These are phyloP conservation scores for Kwoniella dendrophila DNA, from an alignment of 768 basidiomycete genomes.

Conservation along the genomic window DNA sequence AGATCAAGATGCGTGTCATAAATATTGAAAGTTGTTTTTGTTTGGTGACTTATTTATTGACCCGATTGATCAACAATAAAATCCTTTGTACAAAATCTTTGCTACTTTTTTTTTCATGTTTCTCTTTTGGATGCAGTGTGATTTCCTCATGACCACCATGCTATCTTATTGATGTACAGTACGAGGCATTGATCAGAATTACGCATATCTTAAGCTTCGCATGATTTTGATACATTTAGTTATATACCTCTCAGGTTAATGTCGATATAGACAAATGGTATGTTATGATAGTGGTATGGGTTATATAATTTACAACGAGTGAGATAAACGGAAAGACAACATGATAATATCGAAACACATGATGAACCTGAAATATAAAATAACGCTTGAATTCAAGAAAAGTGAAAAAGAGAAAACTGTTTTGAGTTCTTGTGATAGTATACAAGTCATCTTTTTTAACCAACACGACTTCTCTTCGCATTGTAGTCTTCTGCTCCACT, in stretches of 20 bases:
- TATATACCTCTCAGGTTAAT: no score
- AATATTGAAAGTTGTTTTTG: background rate
- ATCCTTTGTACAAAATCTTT: background rate
- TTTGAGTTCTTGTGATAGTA: background rate
- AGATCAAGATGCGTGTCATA: background rate
- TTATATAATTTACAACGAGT: background rate
- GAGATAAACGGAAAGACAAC: slow-evolving; percentile 5
- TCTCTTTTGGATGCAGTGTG: slow-evolving; percentile 12
- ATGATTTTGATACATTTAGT: no score
- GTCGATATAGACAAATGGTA: background rate
- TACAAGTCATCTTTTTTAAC: background rate
- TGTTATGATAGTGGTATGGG: background rate
- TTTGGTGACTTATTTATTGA: background rate
- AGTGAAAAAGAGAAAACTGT: no score
- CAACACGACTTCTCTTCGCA: slow-evolving; percentile 21
- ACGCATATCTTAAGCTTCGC: no score
- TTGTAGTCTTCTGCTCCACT: slow-evolving; percentile 18
- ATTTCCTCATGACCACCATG: background rate
- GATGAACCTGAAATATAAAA: no score
- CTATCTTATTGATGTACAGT: no score
- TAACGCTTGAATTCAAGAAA: no score
- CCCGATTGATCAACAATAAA: background rate
- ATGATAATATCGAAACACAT: background rate
- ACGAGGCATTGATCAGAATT: no score
- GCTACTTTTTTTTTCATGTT: background rate